phyloP scores from a whole-genome alignment of 768 basidiomycete genomes.

The Leccinum variicolor region DNA sequence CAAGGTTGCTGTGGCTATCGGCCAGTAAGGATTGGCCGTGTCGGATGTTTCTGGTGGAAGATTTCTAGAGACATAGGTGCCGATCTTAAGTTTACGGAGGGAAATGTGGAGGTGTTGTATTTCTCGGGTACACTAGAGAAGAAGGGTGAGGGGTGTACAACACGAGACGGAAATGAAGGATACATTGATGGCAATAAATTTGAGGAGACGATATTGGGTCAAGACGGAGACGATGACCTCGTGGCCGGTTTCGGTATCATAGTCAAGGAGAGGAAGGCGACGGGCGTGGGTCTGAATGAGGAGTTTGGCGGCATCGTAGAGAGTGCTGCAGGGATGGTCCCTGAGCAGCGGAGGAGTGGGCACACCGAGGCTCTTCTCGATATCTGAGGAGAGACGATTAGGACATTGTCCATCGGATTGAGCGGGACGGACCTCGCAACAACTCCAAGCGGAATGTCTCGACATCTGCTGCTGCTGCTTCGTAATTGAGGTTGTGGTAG shows the following conservation, averaged over 20 bases:
- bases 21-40: slow-evolving; percentile 73
- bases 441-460: slow-evolving; percentile 89
- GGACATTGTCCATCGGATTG: slow-evolving; percentile 4
- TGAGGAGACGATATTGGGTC: slow-evolving; percentile 96
- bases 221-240: slow-evolving; percentile 95
- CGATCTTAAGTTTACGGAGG: slow-evolving; percentile 85
- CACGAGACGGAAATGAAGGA: slow-evolving; percentile 21
- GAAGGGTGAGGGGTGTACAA: slow-evolving; percentile 9
- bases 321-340: slow-evolving; percentile 83
- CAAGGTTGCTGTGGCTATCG: slow-evolving; percentile 88
- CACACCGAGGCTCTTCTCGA: slow-evolving; percentile 90
- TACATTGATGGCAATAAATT: slow-evolving; percentile 97
- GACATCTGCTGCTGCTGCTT: slow-evolving; percentile 84
- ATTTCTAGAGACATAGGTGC: slow-evolving; percentile 77
- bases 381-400: slow-evolving; percentile 51
- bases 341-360: slow-evolving; percentile 86
- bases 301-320: slow-evolving; percentile 86
- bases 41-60: slow-evolving; percentile 44
- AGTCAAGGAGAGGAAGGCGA: slow-evolving; percentile 89
- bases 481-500: slow-evolving; percentile 79
- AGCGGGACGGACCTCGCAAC: slow-evolving; percentile 65
- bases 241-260: slow-evolving; percentile 89
- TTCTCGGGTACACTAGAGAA: slow-evolving; percentile 74
- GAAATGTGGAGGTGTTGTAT: slow-evolving; percentile 77
- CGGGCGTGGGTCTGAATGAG: slow-evolving; percentile 96